Base-by-base conservation (phyloP, 1,284 basidiomycete species). In the Ceratobasidium papillatum region DNA sequence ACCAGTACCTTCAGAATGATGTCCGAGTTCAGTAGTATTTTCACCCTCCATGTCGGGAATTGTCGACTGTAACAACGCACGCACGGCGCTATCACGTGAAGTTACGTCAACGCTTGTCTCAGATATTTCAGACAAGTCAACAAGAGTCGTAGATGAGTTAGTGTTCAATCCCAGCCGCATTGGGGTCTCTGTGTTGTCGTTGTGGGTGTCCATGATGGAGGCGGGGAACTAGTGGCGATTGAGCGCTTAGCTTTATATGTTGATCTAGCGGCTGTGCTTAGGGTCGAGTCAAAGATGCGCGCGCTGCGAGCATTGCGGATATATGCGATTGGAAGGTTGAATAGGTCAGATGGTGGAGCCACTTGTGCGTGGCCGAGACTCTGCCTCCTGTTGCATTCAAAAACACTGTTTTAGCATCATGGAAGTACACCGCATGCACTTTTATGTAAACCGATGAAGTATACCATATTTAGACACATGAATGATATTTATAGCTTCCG, bases 191-290 rank as follows among this genome's bases (percentile, higher is more conserved):
- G 58, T 27, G 58, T 14, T 22, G 22, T 61, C 34, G 58, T 38
- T 1, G 34, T 61, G 58, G 32, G 58, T 7, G 22, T 61, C 32
- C 58, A 61, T 61, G 58, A n/a, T 61, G 58, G n/a, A n/a, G 58
- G 34, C 41, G 36, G 11, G 58, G 58, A 22, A 61, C 5, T 34
- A 34, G 58, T 61, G 58, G 58, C 58, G 34, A 25, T 12, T 38
- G 19, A 43, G 58, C 58, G 58, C 58, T 38, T 34, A 41, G 38
- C 27, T 43, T 27, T 38, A n/a, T 61, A 61, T 61, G 32, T 41
- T 19, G 17, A 22, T 61, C 38, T 11, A 17, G 19, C 34, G 58
- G 58, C 58, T 61, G 58, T 61, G 58, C 36, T 22, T 17, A 19
- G 30, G n/a, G 27, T 58, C 12, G 54, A 58, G 54, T 58, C 54